phyloP scores from a whole-genome alignment of 1,284 basidiomycete genomes.

The Marasmius sp. region DNA sequence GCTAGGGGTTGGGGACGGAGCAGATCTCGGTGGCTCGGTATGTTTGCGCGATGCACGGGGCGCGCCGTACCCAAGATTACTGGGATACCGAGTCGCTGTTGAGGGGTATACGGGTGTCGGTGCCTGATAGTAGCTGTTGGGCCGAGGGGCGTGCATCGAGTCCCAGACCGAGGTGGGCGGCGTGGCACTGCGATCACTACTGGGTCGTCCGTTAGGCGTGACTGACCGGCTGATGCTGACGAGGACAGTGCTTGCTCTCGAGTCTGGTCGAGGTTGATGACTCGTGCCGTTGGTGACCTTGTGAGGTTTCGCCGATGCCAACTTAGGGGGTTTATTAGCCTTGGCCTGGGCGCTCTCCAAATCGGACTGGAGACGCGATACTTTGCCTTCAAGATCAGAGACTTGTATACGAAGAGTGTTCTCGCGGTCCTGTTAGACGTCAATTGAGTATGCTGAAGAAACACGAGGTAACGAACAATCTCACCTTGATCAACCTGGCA shows the following conservation, averaged over 20 bases:
- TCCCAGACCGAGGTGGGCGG: conserved; percentile 63
- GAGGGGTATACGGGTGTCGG: conserved; percentile 29
- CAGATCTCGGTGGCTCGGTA: conserved; percentile 19
- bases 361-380: conserved; percentile 58
- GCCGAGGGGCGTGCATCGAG: conserved; percentile 68
- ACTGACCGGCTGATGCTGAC: conserved; percentile 28
- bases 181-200: conserved; percentile 39
- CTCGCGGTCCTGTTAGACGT: conserved; percentile 61
- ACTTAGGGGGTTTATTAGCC: conserved; percentile 20
- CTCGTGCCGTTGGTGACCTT: conserved; percentile 34
- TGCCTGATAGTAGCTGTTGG: neutral
- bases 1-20: conserved; percentile 73
- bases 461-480: conserved; percentile 16
- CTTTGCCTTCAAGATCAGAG: conserved; percentile 59
- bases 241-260: conserved; percentile 65
- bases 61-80: conserved; percentile 33
- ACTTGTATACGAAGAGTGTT: conserved; percentile 67
- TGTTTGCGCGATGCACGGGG: conserved; percentile 18
- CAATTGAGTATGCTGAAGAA: conserved; percentile 7
- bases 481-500: conserved; percentile 64
- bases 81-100: conserved; percentile 34
- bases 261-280: conserved; percentile 60
- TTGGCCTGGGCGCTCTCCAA: conserved; percentile 41
- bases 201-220: conserved; percentile 30
- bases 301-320: conserved; percentile 23